Evolutionary conservation across 2,329 filamentous ascomycete genomes (phyloP).

Genomic region (Penicillium glabrum): DNA sequence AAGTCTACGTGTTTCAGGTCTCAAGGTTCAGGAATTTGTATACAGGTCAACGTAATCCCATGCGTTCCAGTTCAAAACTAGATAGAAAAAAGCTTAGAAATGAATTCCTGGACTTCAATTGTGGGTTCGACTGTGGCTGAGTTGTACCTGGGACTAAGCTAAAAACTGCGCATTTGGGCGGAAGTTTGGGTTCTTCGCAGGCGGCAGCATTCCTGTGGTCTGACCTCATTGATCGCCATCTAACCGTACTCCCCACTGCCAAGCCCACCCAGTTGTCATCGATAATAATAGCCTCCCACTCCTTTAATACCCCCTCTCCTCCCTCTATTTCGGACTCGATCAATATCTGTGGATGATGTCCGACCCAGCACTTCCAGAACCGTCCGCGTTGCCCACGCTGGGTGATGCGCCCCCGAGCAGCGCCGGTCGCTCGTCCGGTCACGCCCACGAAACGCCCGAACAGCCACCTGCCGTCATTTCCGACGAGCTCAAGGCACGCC

Average conservation of each 20-base stretch:
- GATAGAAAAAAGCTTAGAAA: neutral
- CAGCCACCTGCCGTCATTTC: constrained; percentile 25
- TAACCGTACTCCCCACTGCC: constrained; percentile 16
- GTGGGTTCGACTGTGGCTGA: constrained; percentile 5
- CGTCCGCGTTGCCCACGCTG: constrained; percentile 20
- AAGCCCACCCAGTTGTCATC: constrained; percentile 14
- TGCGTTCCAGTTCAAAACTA: neutral
- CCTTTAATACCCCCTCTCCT: neutral
- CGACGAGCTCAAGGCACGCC: constrained; percentile 37
- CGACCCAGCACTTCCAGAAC: constrained; percentile 28
- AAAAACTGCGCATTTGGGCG: neutral
- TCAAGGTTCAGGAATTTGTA: neutral
- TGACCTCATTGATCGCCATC: constrained; percentile 19
- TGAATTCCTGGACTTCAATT: neutral
- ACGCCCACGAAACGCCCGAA: constrained; percentile 20
- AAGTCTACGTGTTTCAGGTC: neutral
- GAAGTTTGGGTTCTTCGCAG: neutral
- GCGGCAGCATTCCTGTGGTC: constrained; percentile 12
- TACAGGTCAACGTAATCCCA: neutral
- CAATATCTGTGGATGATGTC: constrained; percentile 23
- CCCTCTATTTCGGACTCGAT: neutral
- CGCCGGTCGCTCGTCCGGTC: constrained; percentile 29
- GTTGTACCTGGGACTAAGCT: constrained; percentile 1
- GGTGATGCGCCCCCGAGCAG: constrained; percentile 33
- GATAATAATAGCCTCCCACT: constrained; percentile 15